Evolutionary conservation across 495 filamentous ascomycete species (phyloP), one percentile per base, ranked within the genome.

Genomic region (Peziza echinospora): DNA sequence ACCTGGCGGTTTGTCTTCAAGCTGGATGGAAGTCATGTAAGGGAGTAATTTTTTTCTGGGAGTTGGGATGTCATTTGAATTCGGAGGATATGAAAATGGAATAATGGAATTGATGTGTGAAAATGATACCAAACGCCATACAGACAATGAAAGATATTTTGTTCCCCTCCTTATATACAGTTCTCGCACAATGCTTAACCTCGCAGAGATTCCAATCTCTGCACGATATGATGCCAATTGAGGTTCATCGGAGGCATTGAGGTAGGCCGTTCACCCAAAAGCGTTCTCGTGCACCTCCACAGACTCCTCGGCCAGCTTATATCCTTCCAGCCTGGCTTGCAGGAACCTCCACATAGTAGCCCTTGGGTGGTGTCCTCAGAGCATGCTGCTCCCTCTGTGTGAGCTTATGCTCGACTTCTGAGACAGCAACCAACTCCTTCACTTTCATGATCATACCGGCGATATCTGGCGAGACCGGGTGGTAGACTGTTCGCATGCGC

Each of bases 391-490:
- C 78, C 48, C 69, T 65, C 58, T 77, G 76, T 17, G 74, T 78
- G 58, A 85, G 60, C n/a, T 72, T 57, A 46, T 61, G 56, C 13
- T 81, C 81, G 30, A 93, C 84, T 64, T 94, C 89, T 30, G 74
- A 65, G 21, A 99, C 87, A 10, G 72, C 69, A 5, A 99, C 80
- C 48, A 99, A 68, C 63, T 99, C 91, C 64, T 99, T 99, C 43
- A 99, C 85, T 62, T 81, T 84, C 75, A 96, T 81, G 63, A 99
- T 89, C 66, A 92, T 84, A 63, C 91, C 91, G 3, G 91, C 91
- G 46, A 82, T 72, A 50, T 85, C 76, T 16, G 75, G 71, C 23
- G 74, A 73, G 47, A 93, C 89, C 25, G 82, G 79, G 60, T 93
- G 78, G 71, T 92, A 99, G 53, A 96, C 91, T 48, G 81, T 87